These are phyloP conservation scores for Anthostomella pinea DNA, from an alignment of 2,329 filamentous ascomycete genomes.

Conservation along the genomic window DNA sequence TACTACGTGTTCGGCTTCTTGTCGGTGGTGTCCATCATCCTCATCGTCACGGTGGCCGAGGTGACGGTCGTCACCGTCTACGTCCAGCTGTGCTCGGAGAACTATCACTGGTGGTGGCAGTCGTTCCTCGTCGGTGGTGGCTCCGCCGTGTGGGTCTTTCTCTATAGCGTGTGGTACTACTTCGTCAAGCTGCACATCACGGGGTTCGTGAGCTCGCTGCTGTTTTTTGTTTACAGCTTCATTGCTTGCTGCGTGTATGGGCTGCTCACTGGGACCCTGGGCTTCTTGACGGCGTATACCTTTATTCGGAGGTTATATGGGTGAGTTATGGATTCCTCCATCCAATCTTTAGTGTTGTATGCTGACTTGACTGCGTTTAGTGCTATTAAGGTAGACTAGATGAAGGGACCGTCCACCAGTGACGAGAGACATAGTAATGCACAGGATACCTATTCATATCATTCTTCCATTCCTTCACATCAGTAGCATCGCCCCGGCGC, in stretches of 20 bases:
- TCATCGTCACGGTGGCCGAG: slow-evolving; percentile 75
- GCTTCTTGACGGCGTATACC: slow-evolving; percentile 78
- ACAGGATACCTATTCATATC: slow-evolving; percentile 13
- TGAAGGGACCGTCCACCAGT: too few species aligned
- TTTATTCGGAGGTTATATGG: slow-evolving; percentile 83
- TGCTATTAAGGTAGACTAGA: slow-evolving; percentile 53
- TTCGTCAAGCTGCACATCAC: slow-evolving; percentile 75
- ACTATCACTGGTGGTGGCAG: slow-evolving; percentile 92
- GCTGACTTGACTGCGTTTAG: slow-evolving; percentile 30
- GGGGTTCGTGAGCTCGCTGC: slow-evolving; percentile 72
- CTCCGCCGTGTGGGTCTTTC: slow-evolving; percentile 76
- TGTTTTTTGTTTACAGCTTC: slow-evolving; percentile 85
- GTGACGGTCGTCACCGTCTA: slow-evolving; percentile 83
- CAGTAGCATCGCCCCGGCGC: slow-evolving; percentile 11
- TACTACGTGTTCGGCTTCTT: slow-evolving; percentile 92
- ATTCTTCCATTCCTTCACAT: slow-evolving; percentile 3
- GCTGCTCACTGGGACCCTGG: slow-evolving; percentile 76
- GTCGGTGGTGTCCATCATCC: slow-evolving; percentile 67
- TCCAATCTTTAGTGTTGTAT: too few species aligned
- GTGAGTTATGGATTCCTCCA: slow-evolving; percentile 41
- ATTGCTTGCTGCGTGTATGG: slow-evolving; percentile 80
- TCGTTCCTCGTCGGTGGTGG: slow-evolving; percentile 77
- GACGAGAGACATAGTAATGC: slow-evolving; percentile 18
- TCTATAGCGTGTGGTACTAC: slow-evolving; percentile 84
- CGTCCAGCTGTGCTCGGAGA: slow-evolving; percentile 78